Evolutionary conservation across 163 green algal species (phyloP).

Genomic region (Volvox carteri): DNA sequence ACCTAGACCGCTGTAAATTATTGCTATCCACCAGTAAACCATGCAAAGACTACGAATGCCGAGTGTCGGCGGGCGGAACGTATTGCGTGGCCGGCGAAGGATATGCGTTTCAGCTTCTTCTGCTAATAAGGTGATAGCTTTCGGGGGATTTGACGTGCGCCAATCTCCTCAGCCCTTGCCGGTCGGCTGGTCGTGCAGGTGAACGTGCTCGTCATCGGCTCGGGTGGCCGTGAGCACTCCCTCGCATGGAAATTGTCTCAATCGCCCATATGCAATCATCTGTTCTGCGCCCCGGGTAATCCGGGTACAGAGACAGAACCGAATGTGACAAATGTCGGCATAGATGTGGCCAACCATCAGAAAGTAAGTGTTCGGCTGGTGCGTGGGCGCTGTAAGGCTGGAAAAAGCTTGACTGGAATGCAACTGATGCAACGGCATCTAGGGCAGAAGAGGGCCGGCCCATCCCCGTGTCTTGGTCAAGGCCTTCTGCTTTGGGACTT

Average conservation of each 20-base stretch:
- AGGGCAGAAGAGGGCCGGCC: too few species aligned
- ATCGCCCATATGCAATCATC: constrained; percentile 71
- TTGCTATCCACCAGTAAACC: background rate
- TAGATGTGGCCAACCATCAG: constrained; percentile 69
- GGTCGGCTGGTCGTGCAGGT: constrained; percentile 44
- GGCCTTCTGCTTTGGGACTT: too few species aligned
- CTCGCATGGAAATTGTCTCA: constrained; percentile 94
- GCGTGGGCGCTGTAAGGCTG: too few species aligned
- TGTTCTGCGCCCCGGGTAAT: constrained; percentile 95
- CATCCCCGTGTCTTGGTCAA: too few species aligned
- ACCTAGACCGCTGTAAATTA: too few species aligned
- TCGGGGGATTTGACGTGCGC: background rate
- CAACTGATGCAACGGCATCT: too few species aligned
- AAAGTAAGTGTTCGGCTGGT: constrained; percentile 41
- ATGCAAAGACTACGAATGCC: constrained; percentile 15
- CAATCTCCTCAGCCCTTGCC: background rate
- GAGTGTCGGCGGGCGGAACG: constrained; percentile 4
- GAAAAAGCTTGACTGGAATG: too few species aligned
- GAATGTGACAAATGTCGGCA: constrained; percentile 66
- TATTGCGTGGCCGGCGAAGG: background rate
- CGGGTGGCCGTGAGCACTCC: constrained; percentile 94
- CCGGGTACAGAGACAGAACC: constrained; percentile 88
- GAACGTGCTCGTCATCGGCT: constrained; percentile 95
- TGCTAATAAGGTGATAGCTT: background rate
- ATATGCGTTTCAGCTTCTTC: constrained; percentile 8